Base-by-base conservation (phyloP, 495 filamentous ascomycete species). In the Penicillium silybi region DNA sequence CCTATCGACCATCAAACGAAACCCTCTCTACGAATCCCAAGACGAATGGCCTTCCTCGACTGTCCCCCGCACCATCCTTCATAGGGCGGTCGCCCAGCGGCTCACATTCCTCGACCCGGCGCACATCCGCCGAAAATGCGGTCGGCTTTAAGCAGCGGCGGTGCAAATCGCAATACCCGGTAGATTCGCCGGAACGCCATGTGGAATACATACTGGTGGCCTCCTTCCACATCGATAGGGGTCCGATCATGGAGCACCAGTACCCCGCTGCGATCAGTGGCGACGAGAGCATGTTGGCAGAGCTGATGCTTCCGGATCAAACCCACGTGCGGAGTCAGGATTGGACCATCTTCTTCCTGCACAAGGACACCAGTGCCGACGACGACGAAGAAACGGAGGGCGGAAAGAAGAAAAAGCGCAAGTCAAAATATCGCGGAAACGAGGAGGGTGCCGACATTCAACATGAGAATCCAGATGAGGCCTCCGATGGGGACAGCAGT, bases 191-290 rank as follows among this genome's bases (percentile, higher is more conserved):
- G 27, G 91, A 96, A 69, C 90, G 88, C 54, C 93, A 99, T 85
- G 93, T 99, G 64, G 93, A 97, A 66, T 99, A 97, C 64, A 97
- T 99, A 48, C 77, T 99, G n/a, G 95, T 99, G 44, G 93, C 93
- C 0, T 93, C 91, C 3, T 99, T 99, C 68, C 90, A 97, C 63
- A 95, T 97, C 58, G 92, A 97, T 64, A 84, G 88, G 47, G 93
- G 93, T 11, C 91, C 92, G 48, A 85, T 96, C 55, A 97, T 99
- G 93, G 95, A 99, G 65, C 91, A 97, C 64, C 93, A 99, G 61
- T 97, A 90, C 59, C 93, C 93, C 0, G 87, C 85, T 34, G 80
- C 92, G 37, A 97, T 99, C 58, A 96, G 89, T 49, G 91, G 92
- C n/a, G 92, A 99, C 54, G 93, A 97, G 73, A 83, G 85, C 67